Base-by-base conservation (phyloP, 148 eudicot species). In the Spergularia bocconei region DNA sequence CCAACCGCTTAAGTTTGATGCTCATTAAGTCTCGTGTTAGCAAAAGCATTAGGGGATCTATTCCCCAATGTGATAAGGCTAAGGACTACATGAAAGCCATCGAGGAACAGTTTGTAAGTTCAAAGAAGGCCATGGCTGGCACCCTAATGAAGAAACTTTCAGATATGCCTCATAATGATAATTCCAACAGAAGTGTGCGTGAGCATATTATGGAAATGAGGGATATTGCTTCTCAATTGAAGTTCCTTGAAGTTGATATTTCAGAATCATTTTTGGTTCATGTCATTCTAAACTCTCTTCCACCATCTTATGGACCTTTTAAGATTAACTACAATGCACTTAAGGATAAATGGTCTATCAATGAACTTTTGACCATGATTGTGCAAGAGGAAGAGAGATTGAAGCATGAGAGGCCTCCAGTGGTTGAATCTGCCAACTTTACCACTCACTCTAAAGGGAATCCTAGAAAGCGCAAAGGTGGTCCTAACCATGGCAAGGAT, bases 131-230 rank as follows among this genome's bases (percentile, higher is more conserved):
- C 13, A 56, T 58, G 33, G 64, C 75, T 4, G 57, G 63, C 65
- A 72, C 65, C 53, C 52, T 72, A 41, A 72, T 72, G 65, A 72
- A 57, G 6, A 72, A 58, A 20, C 36, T 72, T 11, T 72, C 75
- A 17, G 16, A 47, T 23, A 72, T 72, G 75, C 19, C 41, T 7
- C 25, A 48, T 48, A 7, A 5, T 62, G n/a, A 7, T 13, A 71
- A 33, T 11, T 8, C 39, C 16, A 15, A 48, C 4, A 39, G 52
- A 16, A 19, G 53, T 72, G 65, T 72, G 65, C 65, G 12, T 72
- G 75, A 58, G 63, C 75, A 72, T 55, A 72, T 72, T n/a, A 72
- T 72, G 72, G 15, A 62, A 25, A 62, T 62, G 39, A 62, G 66
- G 66, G 66, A 62, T 13, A 62, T 62, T 62, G 41, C 38, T 62